phyloP scores from a whole-genome alignment of 257 asterid genomes.

The Solanum raphanifolium region DNA sequence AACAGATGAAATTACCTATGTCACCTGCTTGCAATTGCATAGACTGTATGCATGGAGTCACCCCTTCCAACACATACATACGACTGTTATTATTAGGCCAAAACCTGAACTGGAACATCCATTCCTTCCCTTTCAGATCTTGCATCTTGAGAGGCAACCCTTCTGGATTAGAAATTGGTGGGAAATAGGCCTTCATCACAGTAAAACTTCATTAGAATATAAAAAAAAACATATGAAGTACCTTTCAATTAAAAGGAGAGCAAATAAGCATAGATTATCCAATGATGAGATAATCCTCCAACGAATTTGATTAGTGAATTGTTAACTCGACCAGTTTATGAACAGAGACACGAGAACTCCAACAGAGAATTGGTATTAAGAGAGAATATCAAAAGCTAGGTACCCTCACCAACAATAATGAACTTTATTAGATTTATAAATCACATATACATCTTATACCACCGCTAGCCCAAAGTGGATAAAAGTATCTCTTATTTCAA shows the following conservation, averaged over 20 bases:
- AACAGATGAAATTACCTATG: conserved; percentile 54
- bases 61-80: conserved; percentile 98
- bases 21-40: conserved; percentile 98
- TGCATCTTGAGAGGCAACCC: conserved; percentile 72
- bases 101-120: conserved; percentile 92
- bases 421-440: not conserved
- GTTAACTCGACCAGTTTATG: not conserved
- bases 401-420: not conserved
- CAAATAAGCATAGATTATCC: not conserved
- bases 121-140: conserved; percentile 81
- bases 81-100: conserved; percentile 99
- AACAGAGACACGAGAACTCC: not conserved
- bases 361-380: not conserved
- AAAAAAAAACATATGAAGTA: not conserved
- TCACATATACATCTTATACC: not conserved
- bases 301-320: not conserved
- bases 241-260: not conserved
- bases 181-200: conserved; percentile 69
- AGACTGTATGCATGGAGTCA: conserved; percentile 91
- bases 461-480: not conserved
- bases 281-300: not conserved
- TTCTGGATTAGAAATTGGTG: conserved; percentile 79
- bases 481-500: not conserved
- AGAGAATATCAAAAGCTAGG: not conserved
- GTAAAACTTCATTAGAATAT: conserved; percentile 13